These are phyloP conservation scores for Dryas integrifolia DNA, from an alignment of 331 rosid species.

Conservation along the genomic window DNA sequence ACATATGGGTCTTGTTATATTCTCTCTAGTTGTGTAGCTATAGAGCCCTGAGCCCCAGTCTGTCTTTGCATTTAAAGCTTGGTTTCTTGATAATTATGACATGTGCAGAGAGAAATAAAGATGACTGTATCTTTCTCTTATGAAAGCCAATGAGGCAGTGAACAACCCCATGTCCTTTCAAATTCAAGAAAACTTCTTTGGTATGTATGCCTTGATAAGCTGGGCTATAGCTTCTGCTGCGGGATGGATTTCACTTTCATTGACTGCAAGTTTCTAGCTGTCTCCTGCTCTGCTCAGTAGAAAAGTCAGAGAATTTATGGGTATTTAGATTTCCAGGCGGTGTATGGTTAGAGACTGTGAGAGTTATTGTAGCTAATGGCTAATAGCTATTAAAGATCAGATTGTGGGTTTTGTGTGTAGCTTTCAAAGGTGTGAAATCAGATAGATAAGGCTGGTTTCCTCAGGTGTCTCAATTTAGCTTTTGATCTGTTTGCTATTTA, in stretches of 20 bases:
- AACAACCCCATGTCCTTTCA: conserved; percentile 63
- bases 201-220: conserved; percentile 34
- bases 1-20: conserved; percentile 36
- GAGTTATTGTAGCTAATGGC: conserved; percentile 3
- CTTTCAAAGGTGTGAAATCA: conserved; percentile 1
- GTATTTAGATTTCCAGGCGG: conserved; percentile 56
- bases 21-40: conserved; percentile 35
- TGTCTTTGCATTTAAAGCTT: conserved; percentile 48
- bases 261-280: conserved; percentile 61
- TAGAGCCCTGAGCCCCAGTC: not conserved
- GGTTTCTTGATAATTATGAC: conserved; percentile 38
- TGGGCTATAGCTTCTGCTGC: not conserved
- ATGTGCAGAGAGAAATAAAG: conserved; percentile 58
- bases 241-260: conserved; percentile 49
- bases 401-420: not conserved
- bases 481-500: too few species aligned
- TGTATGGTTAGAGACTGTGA: conserved; percentile 29
- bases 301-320: conserved; percentile 65
- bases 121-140: conserved; percentile 43
- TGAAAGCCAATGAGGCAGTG: conserved; percentile 36
- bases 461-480: too few species aligned
- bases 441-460: not conserved
- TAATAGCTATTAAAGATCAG: conserved; percentile 18
- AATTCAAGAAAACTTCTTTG: conserved; percentile 41
- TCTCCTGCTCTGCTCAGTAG: conserved; percentile 39